Percentiles rank a stretch among this genome's conserved stretches.
These are phyloP conservation scores for Acanthamoeba royreba DNA, from an alignment of 208 protist genomes.

Conservation along the genomic window DNA sequence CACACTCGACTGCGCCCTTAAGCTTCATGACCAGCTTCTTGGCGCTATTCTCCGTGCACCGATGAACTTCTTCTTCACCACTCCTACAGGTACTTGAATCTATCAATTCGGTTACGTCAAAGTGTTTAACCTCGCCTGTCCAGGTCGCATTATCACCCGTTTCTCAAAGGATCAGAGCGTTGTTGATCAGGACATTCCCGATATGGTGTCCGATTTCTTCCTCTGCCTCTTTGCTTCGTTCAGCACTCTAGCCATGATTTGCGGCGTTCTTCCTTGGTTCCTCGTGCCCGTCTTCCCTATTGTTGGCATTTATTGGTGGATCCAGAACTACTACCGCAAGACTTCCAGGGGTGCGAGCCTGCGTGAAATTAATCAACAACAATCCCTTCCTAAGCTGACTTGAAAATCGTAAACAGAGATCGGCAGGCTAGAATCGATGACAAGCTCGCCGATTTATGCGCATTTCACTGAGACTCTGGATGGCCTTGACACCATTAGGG, in stretches of 20 bases:
- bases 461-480: conserved; percentile 79
- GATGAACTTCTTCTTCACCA: background rate
- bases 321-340: conserved; percentile 28
- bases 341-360: background rate
- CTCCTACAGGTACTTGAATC: background rate
- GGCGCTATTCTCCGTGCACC: background rate
- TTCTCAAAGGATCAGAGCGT: conserved; percentile 89
- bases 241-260: background rate
- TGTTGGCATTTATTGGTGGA: conserved; percentile 18
- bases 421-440: conserved; percentile 78
- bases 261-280: background rate
- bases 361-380: background rate
- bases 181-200: conserved; percentile 72
- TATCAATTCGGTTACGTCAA: too few relatives aligned
- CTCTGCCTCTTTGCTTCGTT: background rate
- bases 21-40: conserved; percentile 13
- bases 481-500: conserved; percentile 79
- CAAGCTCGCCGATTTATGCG: conserved; percentile 78
- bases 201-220: background rate
- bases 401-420: conserved; percentile 68
- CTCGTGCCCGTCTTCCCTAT: conserved; percentile 29
- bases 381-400: background rate
- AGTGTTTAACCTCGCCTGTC: background rate
- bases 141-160: conserved; percentile 92
- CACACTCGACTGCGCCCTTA: background rate